These are phyloP conservation scores for Uronychia setigera DNA, from an alignment of 73 alveolate genomes.

Conservation along the genomic window DNA sequence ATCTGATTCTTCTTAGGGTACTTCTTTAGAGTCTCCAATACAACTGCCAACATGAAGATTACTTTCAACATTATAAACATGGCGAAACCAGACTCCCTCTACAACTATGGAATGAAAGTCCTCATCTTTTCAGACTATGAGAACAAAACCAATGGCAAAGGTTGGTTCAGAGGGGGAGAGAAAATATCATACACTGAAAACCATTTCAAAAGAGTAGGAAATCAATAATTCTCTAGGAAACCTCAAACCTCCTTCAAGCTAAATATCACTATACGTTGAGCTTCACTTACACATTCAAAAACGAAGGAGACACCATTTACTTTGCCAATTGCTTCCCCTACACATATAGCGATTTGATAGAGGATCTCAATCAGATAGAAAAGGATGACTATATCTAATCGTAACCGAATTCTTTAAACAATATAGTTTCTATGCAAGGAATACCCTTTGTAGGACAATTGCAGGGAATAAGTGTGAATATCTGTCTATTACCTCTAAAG, in stretches of 20 bases:
- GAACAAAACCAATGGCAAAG: constrained; percentile 53
- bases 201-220: constrained; percentile 33
- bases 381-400: background rate
- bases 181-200: constrained; percentile 48
- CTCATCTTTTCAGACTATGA: constrained; percentile 76
- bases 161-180: constrained; percentile 73
- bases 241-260: background rate
- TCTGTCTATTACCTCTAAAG: constrained; percentile 65
- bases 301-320: constrained; percentile 68
- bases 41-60: constrained; percentile 48
- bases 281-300: constrained; percentile 62
- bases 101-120: constrained; percentile 95
- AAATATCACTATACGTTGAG: constrained; percentile 60
- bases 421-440: constrained; percentile 29
- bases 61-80: constrained; percentile 97
- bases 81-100: constrained; percentile 96
- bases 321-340: constrained; percentile 86
- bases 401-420: background rate
- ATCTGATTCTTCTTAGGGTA: constrained; percentile 47
- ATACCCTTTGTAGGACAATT: constrained; percentile 70
- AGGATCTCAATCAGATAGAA: background rate
- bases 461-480: constrained; percentile 80
- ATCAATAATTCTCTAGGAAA: constrained; percentile 12
- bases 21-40: constrained; percentile 59
- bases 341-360: constrained; percentile 74